These are phyloP conservation scores for Yarrowia keelungensis DNA, from an alignment of 805 yeast genomes.

Conservation along the genomic window DNA sequence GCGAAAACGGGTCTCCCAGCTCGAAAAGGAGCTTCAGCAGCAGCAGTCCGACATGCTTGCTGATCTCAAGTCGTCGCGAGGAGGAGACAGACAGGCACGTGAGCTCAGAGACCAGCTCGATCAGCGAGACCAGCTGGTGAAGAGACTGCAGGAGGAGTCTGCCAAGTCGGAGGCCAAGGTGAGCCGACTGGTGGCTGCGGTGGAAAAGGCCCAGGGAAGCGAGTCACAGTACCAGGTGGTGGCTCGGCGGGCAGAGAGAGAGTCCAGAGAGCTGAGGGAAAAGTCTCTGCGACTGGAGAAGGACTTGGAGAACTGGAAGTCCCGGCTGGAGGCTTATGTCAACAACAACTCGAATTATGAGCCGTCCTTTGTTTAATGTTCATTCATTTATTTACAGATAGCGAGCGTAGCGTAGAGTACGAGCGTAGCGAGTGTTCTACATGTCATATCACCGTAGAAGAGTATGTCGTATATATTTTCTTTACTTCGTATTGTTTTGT, in stretches of 20 bases:
- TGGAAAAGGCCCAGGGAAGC: slow-evolving; percentile 50
- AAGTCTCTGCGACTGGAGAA: slow-evolving; percentile 57
- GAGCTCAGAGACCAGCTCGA: slow-evolving; percentile 45
- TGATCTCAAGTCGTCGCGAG: slow-evolving; percentile 42
- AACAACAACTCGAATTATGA: slow-evolving; percentile 5
- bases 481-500: too few species aligned
- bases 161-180: slow-evolving; percentile 59
- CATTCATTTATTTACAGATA: slow-evolving; percentile 10
- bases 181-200: slow-evolving; percentile 51
- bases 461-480: too few species aligned
- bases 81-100: slow-evolving; percentile 44
- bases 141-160: slow-evolving; percentile 58
- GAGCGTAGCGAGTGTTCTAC: too few species aligned
- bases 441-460: too few species aligned
- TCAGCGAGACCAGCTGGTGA: slow-evolving; percentile 46
- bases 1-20: slow-evolving; percentile 40
- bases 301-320: slow-evolving; percentile 55
- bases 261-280: slow-evolving; percentile 59
- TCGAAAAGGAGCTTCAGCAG: slow-evolving; percentile 44
- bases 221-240: slow-evolving; percentile 52
- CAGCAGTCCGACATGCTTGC: slow-evolving; percentile 42
- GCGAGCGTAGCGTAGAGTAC: too few species aligned
- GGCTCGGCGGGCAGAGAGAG: slow-evolving; percentile 59
- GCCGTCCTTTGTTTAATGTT: slow-evolving; percentile 32
- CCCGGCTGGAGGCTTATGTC: slow-evolving; percentile 42